These are phyloP conservation scores for Phaeosphaeriaceae sp. DNA, from an alignment of 2,329 filamentous ascomycete genomes.

Conservation along the genomic window DNA sequence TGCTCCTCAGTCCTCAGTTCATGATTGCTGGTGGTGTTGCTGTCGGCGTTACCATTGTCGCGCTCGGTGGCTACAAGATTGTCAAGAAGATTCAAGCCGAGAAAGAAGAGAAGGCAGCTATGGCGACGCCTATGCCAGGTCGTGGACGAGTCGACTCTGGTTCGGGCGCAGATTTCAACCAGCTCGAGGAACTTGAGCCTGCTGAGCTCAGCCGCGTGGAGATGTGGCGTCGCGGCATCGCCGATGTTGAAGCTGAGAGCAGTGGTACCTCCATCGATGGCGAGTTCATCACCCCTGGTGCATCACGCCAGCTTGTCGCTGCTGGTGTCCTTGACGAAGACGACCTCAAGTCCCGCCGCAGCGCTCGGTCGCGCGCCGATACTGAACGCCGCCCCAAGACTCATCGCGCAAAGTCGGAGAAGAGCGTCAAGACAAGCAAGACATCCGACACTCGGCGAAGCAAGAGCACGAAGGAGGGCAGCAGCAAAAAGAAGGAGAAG, in stretches of 20 bases:
- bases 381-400: conserved; percentile 34
- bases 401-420: conserved; percentile 37
- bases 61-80: conserved; percentile 97
- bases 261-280: conserved; percentile 69
- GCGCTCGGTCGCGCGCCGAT: conserved; percentile 28
- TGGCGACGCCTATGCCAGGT: conserved; percentile 24
- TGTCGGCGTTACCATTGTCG: conserved; percentile 92
- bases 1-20: conserved; percentile 91
- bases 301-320: conserved; percentile 55
- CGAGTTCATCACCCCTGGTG: conserved; percentile 70
- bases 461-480: conserved; percentile 35
- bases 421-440: conserved; percentile 35
- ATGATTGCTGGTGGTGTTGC: conserved; percentile 89
- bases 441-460: conserved; percentile 28
- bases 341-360: conserved; percentile 53
- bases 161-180: conserved; percentile 32
- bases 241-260: conserved; percentile 63
- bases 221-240: conserved; percentile 69
- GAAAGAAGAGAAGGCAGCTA: conserved; percentile 42
- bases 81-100: conserved; percentile 78
- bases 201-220: conserved; percentile 66
- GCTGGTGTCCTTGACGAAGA: conserved; percentile 58
- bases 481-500: conserved; percentile 49
- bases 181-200: conserved; percentile 66
- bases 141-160: conserved; percentile 17